Evolutionary conservation across 768 basidiomycete species (phyloP).

Genomic region (Podaxis carcinomalis): DNA sequence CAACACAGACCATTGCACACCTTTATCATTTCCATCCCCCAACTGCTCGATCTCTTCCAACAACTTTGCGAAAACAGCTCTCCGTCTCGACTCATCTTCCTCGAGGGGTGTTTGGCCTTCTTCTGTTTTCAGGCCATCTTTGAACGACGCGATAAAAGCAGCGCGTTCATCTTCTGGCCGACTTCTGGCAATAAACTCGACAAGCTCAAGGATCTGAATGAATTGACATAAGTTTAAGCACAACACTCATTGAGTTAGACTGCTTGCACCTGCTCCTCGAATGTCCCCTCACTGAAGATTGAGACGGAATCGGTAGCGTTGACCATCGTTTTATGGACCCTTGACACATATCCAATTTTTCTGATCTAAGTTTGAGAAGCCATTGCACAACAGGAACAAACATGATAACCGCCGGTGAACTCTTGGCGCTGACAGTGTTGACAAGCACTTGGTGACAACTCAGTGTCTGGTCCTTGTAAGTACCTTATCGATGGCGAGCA

Average conservation of each 20-base stretch:
- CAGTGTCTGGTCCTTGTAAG: background rate
- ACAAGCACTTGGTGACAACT: background rate
- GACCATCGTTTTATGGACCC: conserved; percentile 45
- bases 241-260: background rate
- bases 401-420: conserved; percentile 1
- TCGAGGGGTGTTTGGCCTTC: conserved; percentile 50
- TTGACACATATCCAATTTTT: conserved; percentile 15
- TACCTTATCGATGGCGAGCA: too few relatives aligned
- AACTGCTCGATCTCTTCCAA: conserved; percentile 59
- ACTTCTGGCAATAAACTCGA: conserved; percentile 66
- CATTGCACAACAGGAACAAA: conserved; percentile 35
- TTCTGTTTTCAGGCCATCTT: conserved; percentile 47
- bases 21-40: conserved; percentile 77
- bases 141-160: conserved; percentile 61
- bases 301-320: conserved; percentile 67
- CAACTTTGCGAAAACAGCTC: conserved; percentile 54
- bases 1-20: conserved; percentile 31
- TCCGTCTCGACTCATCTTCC: conserved; percentile 49
- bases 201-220: conserved; percentile 68
- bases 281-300: conserved; percentile 85
- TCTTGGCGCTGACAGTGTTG: background rate
- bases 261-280: conserved; percentile 71
- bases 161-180: conserved; percentile 66
- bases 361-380: conserved; percentile 29
- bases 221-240: conserved; percentile 14